Evolutionary conservation across 2,329 filamentous ascomycete species (phyloP), one percentile per base, ranked within the genome.

Genomic region (Coccinonectria pachysandricola): DNA sequence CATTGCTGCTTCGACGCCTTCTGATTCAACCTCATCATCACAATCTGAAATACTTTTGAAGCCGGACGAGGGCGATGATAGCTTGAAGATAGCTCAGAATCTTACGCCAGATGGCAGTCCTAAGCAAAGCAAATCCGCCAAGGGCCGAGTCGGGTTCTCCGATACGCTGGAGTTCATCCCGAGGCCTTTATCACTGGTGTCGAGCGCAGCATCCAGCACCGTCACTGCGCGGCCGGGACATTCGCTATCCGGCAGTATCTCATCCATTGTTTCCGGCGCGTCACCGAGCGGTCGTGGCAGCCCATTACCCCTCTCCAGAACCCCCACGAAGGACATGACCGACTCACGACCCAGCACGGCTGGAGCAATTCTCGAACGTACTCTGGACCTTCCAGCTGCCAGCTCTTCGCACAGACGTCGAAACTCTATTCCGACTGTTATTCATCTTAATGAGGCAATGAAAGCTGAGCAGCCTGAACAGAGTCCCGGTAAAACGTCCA

Each of bases 101-200:
- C 12, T 30, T 5, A 28, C 35, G 1, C 21, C 32, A 6, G 35
- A 37, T 5, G 26, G 23, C 22, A 39, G 39, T 15, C 32, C 36
- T 9, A 45, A 43, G 25, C 46, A 47, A 13, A 23, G 50, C 47
- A 53, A 54, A 27, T 34, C 54, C 2, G 32, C 34, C 7, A 64
- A 67, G 4, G 70, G 75, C 21, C 67, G 80, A 8, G 85, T 93
- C 23, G 82, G 80, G 1, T 93, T 93, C 47, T 85, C 82, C 1
- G 85, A 92, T 37, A 81, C 74, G 8, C 65, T 92, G 15, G 83
- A 92, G 51, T 86, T 81, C 36, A 87, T 87, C 42, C 80, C 80
- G 5, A 72, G 84, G 8, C 86, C 87, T 1, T 57, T 92, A 11
- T 94, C 87, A 2, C 64, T 87, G 12, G 75, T 92, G 9, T 93